These are phyloP conservation scores for Podila epigama DNA, from an alignment of 192 early-diverging fungal genomes.

Conservation along the genomic window DNA sequence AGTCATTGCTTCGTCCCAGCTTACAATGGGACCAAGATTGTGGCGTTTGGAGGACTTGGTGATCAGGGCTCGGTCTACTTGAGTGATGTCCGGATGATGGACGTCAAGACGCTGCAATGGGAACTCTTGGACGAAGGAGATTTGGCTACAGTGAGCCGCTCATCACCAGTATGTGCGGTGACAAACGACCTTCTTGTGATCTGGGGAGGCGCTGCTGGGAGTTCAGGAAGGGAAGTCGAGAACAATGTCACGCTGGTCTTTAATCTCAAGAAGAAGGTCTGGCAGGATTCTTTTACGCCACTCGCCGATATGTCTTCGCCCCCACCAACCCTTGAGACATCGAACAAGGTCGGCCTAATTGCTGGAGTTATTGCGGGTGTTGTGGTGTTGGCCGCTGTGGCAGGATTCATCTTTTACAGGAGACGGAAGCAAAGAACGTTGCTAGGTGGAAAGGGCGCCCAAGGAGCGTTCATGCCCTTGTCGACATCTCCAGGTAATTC, in stretches of 20 bases:
- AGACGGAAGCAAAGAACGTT: neutral
- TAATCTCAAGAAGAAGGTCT: neutral
- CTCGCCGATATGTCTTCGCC: neutral
- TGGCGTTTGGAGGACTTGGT: neutral
- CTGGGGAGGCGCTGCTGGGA: neutral
- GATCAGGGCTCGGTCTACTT: neutral
- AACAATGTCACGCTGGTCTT: neutral
- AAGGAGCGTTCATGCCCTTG: too few relatives aligned
- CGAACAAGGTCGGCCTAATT: neutral
- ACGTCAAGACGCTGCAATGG: too few relatives aligned
- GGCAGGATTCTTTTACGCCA: neutral
- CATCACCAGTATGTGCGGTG: neutral
- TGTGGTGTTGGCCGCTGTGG: neutral
- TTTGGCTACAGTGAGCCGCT: too few relatives aligned
- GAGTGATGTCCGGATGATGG: neutral
- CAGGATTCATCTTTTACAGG: neutral
- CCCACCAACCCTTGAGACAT: neutral
- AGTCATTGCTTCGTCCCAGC: neutral
- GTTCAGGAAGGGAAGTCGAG: neutral
- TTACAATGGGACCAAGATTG: neutral
- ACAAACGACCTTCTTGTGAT: neutral
- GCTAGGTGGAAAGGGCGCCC: too few relatives aligned
- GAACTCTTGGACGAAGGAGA: too few relatives aligned
- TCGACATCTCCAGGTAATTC: too few relatives aligned
- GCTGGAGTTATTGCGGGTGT: neutral